Evolutionary conservation across 129 eudicot species (phyloP), one percentile per base, ranked within the genome.

Genomic region (Dittrichia graveolens): DNA sequence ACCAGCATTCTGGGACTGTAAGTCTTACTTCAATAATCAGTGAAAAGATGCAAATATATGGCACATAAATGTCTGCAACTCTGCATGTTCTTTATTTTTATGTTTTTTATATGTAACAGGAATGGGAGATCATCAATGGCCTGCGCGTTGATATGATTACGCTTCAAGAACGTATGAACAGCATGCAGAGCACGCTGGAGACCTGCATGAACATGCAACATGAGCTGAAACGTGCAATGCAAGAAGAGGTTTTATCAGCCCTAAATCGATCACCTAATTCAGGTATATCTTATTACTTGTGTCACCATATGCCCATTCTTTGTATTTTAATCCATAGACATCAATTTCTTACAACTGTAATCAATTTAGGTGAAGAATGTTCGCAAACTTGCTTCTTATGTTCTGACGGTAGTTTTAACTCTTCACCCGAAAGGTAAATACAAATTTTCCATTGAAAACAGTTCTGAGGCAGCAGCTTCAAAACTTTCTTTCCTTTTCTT

Each of bases 191-290:
- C 52, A 91, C 87, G 83, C 81, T 95, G 37, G 99, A 95, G 74
- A 78, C 87, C 16, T 95, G 97, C 85, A 91, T 91, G 90, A 95
- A 85, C 18, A 88, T 88, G 90, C 97, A 95, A 75, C 79, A 85
- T 39, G 97, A 95, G 81, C 73, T 95, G 83, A 92, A 91, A 80
- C 83, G 82, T 8, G 75, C 91, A 6, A 83, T 95, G 43, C 83
- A 84, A 11, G 90, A 86, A 71, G 97, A 91, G 55, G 87, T 95
- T 62, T 95, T 95, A 31, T 91, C 96, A 2, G 96, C 97, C 45
- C 73, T 85, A 35, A 86, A 85, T 63, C 83, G 96, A 45, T 11
- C 72, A 41, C 64, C 64, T 59, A 14, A 10, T 68, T 72, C 89
- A 44, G 72, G 80, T 76, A 1, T 6, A 69, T 65, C 19, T 41